Percentiles rank a stretch among this genome's conserved stretches.
These are phyloP conservation scores for Neofusicoccum sp. DNA, from an alignment of 2,329 filamentous ascomycete species.

Conservation along the genomic window DNA sequence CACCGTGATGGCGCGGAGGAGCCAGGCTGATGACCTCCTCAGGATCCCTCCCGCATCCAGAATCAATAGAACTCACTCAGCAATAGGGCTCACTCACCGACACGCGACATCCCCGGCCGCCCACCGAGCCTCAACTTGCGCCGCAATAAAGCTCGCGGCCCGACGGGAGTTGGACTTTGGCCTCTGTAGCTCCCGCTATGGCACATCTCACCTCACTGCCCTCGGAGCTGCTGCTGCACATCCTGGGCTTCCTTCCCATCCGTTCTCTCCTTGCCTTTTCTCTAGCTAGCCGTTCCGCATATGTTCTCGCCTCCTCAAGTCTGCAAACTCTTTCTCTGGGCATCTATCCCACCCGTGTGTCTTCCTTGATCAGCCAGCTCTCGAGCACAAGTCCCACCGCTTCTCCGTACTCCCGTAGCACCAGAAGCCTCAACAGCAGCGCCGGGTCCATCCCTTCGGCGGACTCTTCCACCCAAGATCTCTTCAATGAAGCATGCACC, in stretches of 20 bases:
- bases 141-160: background rate
- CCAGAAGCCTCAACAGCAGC: slow-evolving; percentile 17
- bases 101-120: background rate
- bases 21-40: slow-evolving; percentile 5
- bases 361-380: slow-evolving; percentile 72
- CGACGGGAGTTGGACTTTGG: background rate
- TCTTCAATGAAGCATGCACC: slow-evolving; percentile 13
- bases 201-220: slow-evolving; percentile 28
- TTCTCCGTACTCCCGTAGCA: slow-evolving; percentile 17
- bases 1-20: slow-evolving; percentile 1
- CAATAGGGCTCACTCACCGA: slow-evolving; percentile 13
- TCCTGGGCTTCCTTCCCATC: slow-evolving; percentile 37
- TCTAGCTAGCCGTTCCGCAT: slow-evolving; percentile 32
- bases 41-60: slow-evolving; percentile 2
- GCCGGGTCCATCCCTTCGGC: background rate
- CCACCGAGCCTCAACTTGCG: background rate
- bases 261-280: slow-evolving; percentile 38
- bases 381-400: slow-evolving; percentile 20
- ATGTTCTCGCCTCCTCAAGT: slow-evolving; percentile 34
- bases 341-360: slow-evolving; percentile 76
- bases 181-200: slow-evolving; percentile 7
- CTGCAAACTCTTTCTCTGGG: slow-evolving; percentile 74
- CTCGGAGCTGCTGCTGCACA: slow-evolving; percentile 36
- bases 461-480: background rate
- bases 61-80: slow-evolving; percentile 9